Evolutionary conservation across 169 alveolate genomes (phyloP), one percentile per base, ranked within the genome.

Genomic region (Eimeria necatrix): DNA sequence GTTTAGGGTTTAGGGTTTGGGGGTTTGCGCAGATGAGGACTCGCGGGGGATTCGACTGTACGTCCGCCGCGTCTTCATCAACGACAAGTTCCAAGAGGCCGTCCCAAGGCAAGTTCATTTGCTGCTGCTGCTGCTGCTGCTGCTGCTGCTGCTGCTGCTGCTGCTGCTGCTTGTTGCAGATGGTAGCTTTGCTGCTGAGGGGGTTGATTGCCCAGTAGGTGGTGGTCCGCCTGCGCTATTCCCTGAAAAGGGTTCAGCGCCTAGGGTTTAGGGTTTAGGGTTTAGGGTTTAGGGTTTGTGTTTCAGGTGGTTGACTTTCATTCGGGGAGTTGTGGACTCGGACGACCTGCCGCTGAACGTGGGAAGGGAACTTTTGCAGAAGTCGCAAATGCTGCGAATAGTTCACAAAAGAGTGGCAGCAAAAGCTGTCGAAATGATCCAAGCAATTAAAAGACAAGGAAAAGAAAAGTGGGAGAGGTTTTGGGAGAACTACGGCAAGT

Each of bases 61-160:
- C 97, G 99, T 99, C 85, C 97, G 99, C 81, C 98, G 99, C 93
- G 99, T 99, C 89, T 99, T 99, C 98, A 99, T 99, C 97, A 99
- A 99, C 99, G 99, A 99, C 97, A 99, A 99, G 97, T 99, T 99
- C 97, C 99, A 99, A 95, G 99, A 99, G 93, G 96, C 99, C 90
- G 99, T 99, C 97, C 99, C 99, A 12, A n/a, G n/a, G n/a, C n/a
- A n/a, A n/a, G n/a, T n/a, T n/a, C n/a, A n/a, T n/a, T n/a, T n/a
- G n/a, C n/a, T n/a, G n/a, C n/a, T n/a, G n/a, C n/a, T n/a, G n/a
- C n/a, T n/a, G n/a, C n/a, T n/a, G n/a, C n/a, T n/a, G n/a, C n/a
- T n/a, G n/a, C n/a, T n/a, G n/a, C n/a, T n/a, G n/a, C n/a, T n/a
- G n/a, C n/a, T n/a, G n/a, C n/a, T n/a, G n/a, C n/a, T n/a, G n/a